Conservation (phyloP, 1,139 yeast species). For the Blastobotrys raffinosifermentans region DNA sequence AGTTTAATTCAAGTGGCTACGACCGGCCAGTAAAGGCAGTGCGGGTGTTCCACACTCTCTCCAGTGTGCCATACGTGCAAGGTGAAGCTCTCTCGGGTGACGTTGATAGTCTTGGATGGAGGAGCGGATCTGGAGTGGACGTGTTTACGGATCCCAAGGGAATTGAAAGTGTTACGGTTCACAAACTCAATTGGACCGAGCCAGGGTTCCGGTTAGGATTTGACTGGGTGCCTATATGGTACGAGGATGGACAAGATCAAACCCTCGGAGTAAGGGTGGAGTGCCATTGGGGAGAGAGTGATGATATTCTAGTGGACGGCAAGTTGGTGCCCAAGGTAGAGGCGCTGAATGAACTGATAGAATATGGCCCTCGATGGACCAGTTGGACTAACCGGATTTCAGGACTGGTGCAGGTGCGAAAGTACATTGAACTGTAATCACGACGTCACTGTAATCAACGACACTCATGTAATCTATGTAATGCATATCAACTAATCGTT, state of each 20-base stretch:
- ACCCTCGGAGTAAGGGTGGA: conserved; percentile 49
- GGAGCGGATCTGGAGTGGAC: conserved; percentile 15
- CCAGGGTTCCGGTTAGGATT: conserved; percentile 53
- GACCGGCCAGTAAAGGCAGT: conserved; percentile 58
- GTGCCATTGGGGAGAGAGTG: conserved; percentile 74
- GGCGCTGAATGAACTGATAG: conserved; percentile 60
- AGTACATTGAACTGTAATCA: conserved; percentile 39
- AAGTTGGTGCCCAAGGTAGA: conserved; percentile 45
- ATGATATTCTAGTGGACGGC: conserved; percentile 34
- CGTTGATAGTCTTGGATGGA: conserved; percentile 9
- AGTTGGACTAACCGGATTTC: conserved; percentile 60
- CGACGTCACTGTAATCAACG: background rate
- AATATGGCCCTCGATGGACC: conserved; percentile 58
- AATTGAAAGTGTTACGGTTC: conserved; percentile 54
- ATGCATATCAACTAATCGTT: too few species aligned
- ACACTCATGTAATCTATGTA: too few species aligned
- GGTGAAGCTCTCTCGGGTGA: background rate
- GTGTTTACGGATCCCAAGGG: conserved; percentile 38
- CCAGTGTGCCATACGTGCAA: too few species aligned
- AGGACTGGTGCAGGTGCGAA: conserved; percentile 56
- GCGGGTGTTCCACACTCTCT: conserved; percentile 39
- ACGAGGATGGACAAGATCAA: conserved; percentile 36
- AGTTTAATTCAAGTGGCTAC: conserved; percentile 48
- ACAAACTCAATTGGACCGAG: conserved; percentile 57
- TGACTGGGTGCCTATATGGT: conserved; percentile 72